These are phyloP conservation scores for Scytalidium sp. DNA, from an alignment of 2,329 filamentous ascomycete species.

Conservation along the genomic window DNA sequence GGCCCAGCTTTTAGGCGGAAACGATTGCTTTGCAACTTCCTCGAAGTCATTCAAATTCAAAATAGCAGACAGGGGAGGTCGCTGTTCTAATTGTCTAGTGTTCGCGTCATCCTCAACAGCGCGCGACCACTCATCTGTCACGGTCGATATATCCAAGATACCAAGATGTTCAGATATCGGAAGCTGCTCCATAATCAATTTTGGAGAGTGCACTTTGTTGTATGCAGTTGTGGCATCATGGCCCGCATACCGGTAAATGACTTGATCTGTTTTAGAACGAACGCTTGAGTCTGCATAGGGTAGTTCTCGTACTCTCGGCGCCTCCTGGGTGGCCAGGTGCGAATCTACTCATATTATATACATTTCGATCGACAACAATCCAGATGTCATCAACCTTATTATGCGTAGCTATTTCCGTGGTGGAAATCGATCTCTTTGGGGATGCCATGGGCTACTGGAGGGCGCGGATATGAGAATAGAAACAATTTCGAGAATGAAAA, in stretches of 20 bases:
- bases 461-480: too few relatives aligned
- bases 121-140: conserved; percentile 42
- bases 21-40: too few relatives aligned
- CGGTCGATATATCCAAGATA: conserved; percentile 32
- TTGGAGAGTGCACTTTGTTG: conserved; percentile 44
- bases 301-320: conserved; percentile 37
- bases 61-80: too few relatives aligned
- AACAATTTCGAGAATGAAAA: too few relatives aligned
- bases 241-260: conserved; percentile 46
- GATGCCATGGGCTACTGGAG: too few relatives aligned
- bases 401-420: conserved; percentile 27
- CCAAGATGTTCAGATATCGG: conserved; percentile 37
- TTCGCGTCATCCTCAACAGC: conserved; percentile 29
- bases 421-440: background rate
- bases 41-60: too few relatives aligned
- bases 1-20: conserved; percentile 28
- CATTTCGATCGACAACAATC: conserved; percentile 64
- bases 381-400: conserved; percentile 49
- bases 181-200: conserved; percentile 37
- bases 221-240: conserved; percentile 49
- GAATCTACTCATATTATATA: conserved; percentile 65
- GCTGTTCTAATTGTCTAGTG: too few relatives aligned
- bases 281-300: background rate
- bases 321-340: conserved; percentile 58
- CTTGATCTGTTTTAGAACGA: conserved; percentile 13